Base-by-base conservation (phyloP, 306 rosid genomes). In the Pachyrhizus erosus region DNA sequence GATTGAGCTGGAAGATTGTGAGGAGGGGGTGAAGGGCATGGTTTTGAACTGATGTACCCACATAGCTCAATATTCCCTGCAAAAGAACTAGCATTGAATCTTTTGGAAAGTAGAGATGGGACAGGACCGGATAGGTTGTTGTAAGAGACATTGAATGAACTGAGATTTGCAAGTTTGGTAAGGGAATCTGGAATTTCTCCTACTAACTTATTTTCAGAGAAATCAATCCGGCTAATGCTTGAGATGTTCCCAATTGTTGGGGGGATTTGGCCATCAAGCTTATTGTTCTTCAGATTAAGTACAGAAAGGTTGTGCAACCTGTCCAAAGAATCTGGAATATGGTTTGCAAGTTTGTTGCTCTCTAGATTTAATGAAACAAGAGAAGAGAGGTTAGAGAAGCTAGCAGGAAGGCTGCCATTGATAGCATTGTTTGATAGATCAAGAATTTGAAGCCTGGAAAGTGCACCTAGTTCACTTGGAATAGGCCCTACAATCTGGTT, bases 41-140 rank as follows among this genome's bases (percentile, higher is more conserved):
- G 87, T 62, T 88, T 82, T 73, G 98, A 87, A 57, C 82, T 5
- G 71, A 86, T 84, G 65, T 64, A 93, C 5, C 98, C 99, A 81
- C 98, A 96, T 1, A 96, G 89, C 70, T 89, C 88, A 70, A 96
- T 85, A 43, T 96, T 96, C 39, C 99, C 99, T 1, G 21, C 82
- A 39, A 96, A 96, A 31, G 99, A 93, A 83, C 89, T 93, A 52
- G 97, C 85, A 72, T 91, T 93, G 99, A 96, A 96, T 85, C 76
- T 93, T 75, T 86, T 90, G 34, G 91, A 83, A 26, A 96, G 90
- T 18, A 82, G 60, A 18, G 88, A 78, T 9, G 99, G 99, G 66
- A 93, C 97, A 57, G 78, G 57, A 40, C 99, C 99, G 68, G 98
- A 93, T 4, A 96, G 92, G 73, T 93, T 96, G 87, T 96, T 96